Conservation (phyloP, 345 rosid species). For the Raphanus raphanistrum region DNA sequence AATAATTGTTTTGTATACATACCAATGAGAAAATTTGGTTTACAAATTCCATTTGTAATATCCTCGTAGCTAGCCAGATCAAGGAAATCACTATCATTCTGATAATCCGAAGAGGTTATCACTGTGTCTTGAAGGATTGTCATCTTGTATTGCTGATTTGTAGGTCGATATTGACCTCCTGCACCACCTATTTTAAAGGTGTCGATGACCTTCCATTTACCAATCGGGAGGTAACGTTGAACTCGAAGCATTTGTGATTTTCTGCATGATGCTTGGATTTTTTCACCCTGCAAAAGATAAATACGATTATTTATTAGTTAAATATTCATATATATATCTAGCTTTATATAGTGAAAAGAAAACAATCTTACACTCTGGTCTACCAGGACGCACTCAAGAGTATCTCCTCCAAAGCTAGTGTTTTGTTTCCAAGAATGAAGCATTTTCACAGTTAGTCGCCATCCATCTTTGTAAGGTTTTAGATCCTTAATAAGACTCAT, state of each 20-base stretch:
- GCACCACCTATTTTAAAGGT: background rate
- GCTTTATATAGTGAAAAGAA: too few relatives aligned
- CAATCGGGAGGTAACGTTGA: background rate
- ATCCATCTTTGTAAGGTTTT: background rate
- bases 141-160: background rate
- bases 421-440: background rate
- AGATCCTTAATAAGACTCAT: background rate
- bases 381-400: background rate
- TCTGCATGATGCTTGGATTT: background rate
- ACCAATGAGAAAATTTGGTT: background rate
- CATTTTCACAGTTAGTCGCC: background rate
- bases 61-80: background rate
- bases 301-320: too few relatives aligned
- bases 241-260: background rate
- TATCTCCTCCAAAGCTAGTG: background rate
- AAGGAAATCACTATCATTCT: background rate
- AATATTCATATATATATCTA: too few relatives aligned
- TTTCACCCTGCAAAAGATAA: background rate
- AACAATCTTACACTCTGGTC: background rate
- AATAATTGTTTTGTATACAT: background rate
- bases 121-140: background rate
- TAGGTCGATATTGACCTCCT: background rate
- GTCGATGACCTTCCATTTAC: background rate
- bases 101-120: background rate
- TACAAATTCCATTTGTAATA: background rate